phyloP scores from a whole-genome alignment of 2,329 filamentous ascomycete genomes.

The Botrytis deweyae region DNA sequence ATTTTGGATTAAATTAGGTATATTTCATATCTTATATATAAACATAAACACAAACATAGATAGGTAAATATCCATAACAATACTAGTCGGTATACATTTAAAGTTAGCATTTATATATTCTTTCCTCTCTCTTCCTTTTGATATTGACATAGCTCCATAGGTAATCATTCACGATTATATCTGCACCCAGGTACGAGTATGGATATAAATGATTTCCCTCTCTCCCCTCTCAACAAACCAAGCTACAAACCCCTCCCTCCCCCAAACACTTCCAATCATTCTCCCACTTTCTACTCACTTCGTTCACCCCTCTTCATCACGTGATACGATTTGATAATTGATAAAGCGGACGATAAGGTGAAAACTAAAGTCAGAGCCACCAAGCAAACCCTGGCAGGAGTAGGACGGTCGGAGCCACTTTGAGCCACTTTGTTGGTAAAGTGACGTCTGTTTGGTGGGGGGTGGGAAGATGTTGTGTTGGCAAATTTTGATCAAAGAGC shows the following conservation, averaged over 20 bases:
- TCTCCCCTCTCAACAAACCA: not conserved
- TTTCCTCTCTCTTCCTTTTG: not conserved
- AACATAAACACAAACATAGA: not conserved
- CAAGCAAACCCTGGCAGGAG: not conserved
- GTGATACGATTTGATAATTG: not conserved
- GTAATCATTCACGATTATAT: not conserved
- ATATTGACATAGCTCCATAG: not conserved
- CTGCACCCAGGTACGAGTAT: not conserved
- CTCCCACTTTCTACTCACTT: slow-evolving; percentile 5
- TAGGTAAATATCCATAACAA: not conserved
- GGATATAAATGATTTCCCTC: too few relatives aligned
- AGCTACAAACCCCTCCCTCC: not conserved
- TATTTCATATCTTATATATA: too few relatives aligned
- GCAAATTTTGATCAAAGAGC: not conserved
- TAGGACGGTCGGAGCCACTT: not conserved
- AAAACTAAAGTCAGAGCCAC: not conserved
- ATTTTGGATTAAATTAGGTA: not conserved
- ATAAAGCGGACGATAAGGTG: not conserved
- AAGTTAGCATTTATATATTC: too few relatives aligned
- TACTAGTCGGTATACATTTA: rapidly evolving
- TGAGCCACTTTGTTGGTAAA: not conserved
- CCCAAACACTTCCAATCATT: not conserved
- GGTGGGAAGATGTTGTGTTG: not conserved
- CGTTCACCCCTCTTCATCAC: not conserved
- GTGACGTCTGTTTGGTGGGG: slow-evolving; percentile 8